Evolutionary conservation across 148 eudicot genomes (phyloP).

Genomic region (Chenopodium quinoa): DNA sequence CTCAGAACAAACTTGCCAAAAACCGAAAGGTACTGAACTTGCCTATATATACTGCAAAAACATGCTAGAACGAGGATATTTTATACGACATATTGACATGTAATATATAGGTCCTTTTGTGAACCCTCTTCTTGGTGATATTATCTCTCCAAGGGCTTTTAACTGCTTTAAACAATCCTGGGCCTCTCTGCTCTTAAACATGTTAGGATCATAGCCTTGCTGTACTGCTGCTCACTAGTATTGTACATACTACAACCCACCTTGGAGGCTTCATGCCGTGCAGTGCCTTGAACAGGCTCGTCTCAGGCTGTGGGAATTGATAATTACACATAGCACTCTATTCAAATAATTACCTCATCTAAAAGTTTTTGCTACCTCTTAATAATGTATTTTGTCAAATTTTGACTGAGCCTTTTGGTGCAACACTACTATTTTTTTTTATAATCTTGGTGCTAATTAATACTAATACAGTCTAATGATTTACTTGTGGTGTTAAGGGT

Average conservation of each 20-base stretch:
- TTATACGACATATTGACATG: neutral
- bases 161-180: neutral
- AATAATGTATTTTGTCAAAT: too few species aligned
- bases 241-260: neutral
- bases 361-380: too few species aligned
- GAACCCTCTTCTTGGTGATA: neutral
- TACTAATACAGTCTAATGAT: too few species aligned
- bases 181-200: neutral
- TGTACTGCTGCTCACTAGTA: neutral
- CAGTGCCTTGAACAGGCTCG: neutral
- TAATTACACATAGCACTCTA: too few species aligned
- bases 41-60: neutral
- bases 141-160: neutral
- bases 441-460: too few species aligned
- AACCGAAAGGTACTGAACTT: conserved; percentile 54
- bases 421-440: too few species aligned
- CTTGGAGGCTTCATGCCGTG: neutral
- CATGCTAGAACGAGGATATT: neutral
- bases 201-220: neutral
- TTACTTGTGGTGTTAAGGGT: neutral
- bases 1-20: conserved; percentile 60
- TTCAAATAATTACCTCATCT: too few species aligned
- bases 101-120: neutral
- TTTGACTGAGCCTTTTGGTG: too few species aligned
- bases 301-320: too few species aligned